Base-by-base conservation (phyloP, 208 protist species). In the Crithidia bombi region DNA sequence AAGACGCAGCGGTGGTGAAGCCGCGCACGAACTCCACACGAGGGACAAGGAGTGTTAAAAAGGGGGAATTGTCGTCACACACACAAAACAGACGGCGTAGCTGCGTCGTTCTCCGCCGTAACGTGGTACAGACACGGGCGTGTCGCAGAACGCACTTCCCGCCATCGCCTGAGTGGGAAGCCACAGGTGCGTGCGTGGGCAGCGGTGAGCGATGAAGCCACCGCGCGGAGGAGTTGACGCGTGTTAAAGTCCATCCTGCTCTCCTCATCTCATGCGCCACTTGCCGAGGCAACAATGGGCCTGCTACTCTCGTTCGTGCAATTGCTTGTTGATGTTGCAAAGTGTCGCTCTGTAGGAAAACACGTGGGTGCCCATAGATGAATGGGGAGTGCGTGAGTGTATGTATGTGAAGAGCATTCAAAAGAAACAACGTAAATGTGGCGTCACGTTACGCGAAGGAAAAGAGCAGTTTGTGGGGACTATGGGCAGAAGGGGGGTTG, bases 261-360 rank as follows among this genome's bases (percentile, higher is more conserved):
- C 23, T 65, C 43, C 17, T 65, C 58, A 65, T 65, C 43, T 10
- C 58, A 54, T 9, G 17, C 21, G 15, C n/a, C n/a, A n/a, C n/a
- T n/a, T n/a, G n/a, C n/a, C n/a, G 23, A 54, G 11, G 23, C 38
- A 14, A 6, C 38, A 14, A 14, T 41, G 38, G 10, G 38, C 6
- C 38, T 41, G 38, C 38, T 51, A 38, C n/a, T n/a, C n/a, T n/a
- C n/a, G n/a, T n/a, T n/a, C n/a, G n/a, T n/a, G n/a, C n/a, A n/a
- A n/a, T n/a, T n/a, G n/a, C n/a, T n/a, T n/a, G n/a, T n/a, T n/a
- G n/a, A n/a, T n/a, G n/a, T n/a, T n/a, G n/a, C n/a, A n/a, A n/a
- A n/a, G n/a, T n/a, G n/a, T n/a, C n/a, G n/a, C n/a, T n/a, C 3
- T 56, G 15, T 28, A 12, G 23, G 52, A 38, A 50, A n/a, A n/a